phyloP scores from a whole-genome alignment of 2,329 filamentous ascomycete species.

The Cordyceps fumosorosea region DNA sequence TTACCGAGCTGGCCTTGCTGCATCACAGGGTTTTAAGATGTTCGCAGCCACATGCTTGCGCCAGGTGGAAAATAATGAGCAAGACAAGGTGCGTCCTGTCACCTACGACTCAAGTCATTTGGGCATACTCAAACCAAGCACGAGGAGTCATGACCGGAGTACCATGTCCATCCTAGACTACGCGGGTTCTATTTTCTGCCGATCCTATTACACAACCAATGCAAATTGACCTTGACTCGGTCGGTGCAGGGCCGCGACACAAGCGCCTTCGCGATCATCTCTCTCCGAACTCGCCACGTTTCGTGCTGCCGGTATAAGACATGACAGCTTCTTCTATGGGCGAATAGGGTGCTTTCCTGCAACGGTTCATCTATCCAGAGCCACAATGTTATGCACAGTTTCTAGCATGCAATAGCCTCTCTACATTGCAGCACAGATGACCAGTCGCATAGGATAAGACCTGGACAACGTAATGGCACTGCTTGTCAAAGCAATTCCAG shows the following conservation, averaged over 20 bases:
- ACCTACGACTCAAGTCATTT: background rate
- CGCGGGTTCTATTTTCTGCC: background rate
- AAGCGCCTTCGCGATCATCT: background rate
- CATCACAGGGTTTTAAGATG: background rate
- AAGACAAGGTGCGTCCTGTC: background rate
- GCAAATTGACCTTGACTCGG: slow-evolving; percentile 1
- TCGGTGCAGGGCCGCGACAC: background rate
- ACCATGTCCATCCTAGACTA: background rate
- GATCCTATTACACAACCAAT: background rate
- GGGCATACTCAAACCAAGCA: background rate
- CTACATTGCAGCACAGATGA: background rate
- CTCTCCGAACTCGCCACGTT: background rate
- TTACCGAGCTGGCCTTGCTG: background rate
- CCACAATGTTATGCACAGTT: slow-evolving; percentile 4
- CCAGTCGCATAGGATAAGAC: background rate
- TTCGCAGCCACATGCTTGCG: background rate
- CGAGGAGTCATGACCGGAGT: background rate
- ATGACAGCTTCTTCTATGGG: background rate
- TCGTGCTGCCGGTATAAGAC: no score
- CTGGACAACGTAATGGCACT: background rate
- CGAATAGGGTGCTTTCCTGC: slow-evolving; percentile 6
- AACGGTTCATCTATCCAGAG: background rate
- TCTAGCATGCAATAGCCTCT: background rate
- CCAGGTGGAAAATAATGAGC: background rate
- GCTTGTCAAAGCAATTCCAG: background rate